Conservation (phyloP, 2,329 filamentous ascomycete genomes). For the Ceratocystis papillata region DNA sequence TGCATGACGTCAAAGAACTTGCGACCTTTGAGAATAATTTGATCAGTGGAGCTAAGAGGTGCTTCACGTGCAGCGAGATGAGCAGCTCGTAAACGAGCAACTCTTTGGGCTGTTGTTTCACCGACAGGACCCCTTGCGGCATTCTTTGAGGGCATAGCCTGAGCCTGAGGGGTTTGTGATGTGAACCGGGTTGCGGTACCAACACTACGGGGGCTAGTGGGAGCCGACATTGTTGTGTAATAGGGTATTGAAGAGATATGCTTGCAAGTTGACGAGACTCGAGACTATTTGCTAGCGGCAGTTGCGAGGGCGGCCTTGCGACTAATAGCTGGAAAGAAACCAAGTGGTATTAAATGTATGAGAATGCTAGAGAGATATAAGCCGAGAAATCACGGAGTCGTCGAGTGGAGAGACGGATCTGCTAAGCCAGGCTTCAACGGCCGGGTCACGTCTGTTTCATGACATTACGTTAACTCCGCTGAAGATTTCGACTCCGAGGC, state of each 20-base stretch:
- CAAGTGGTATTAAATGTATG: background rate
- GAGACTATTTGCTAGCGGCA: background rate
- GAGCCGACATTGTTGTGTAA: conserved; percentile 33
- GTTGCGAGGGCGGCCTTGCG: background rate
- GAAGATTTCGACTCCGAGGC: conserved; percentile 16
- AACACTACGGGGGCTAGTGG: conserved; percentile 53
- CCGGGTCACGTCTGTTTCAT: conserved; percentile 17
- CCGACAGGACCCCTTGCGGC: conserved; percentile 30
- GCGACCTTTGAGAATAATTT: conserved; percentile 39
- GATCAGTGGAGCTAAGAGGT: conserved; percentile 43
- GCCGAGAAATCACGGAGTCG: background rate
- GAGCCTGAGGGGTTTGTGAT: conserved; percentile 49
- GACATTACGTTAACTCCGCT: conserved; percentile 17
- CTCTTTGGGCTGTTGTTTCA: conserved; percentile 60
- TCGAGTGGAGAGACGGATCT: conserved; percentile 7
- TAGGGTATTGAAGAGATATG: background rate
- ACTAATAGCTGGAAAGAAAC: background rate
- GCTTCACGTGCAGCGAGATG: conserved; percentile 56
- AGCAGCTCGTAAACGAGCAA: conserved; percentile 55
- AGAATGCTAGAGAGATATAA: background rate
- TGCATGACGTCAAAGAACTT: conserved; percentile 47
- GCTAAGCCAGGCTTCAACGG: conserved; percentile 11
- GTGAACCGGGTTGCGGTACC: conserved; percentile 66
- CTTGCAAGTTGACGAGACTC: background rate
- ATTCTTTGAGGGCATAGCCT: conserved; percentile 44